Evolutionary conservation across 1,139 yeast species (phyloP), one percentile per base, ranked within the genome.

Genomic region (Zygosaccharomyces pseudobailii): DNA sequence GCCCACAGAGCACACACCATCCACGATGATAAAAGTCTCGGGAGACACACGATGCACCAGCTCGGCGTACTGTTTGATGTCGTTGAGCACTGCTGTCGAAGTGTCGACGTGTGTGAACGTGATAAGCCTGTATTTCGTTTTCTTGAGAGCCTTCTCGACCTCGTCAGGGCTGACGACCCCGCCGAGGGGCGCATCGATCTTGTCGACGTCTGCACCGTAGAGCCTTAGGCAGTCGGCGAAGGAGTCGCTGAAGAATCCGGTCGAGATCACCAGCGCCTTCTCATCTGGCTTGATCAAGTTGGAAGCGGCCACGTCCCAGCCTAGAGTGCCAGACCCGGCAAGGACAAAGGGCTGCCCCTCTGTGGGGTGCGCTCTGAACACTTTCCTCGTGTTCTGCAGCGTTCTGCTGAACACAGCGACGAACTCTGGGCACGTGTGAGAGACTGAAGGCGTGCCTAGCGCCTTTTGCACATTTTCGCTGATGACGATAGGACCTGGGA

Each of bases 21-120:
- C 98, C 42, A 90, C 96, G 45, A 88, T 71, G 50, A 90, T 75
- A 55, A 90, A 76, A 22, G 97, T 81, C 35, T 86, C 84, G 45
- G 97, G 97, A 3, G 89, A 78, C 4, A 74, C 72, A 54, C 72
- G 65, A 61, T 82, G 79, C 51, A 87, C 85, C 17, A 84, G 58
- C 46, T 69, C 69, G 32, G 95, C 68, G 52, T 89, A 75, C 20
- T 76, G 73, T 63, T 79, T 74, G 54, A 92, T 81, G 60, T 88
- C 86, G 44, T 84, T 74, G 39, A 89, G 79, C 36, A 90, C 97
- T 27, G 96, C 95, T 38, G 97, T 88, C 3, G 97, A 88, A 38
- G 97, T 92, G 69, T 90, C 98, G 34, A 92, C 97, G 59, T 90
- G 97, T 38, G 97, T 92, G 59, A 90, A 79, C 45, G 96, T 87